Conservation (phyloP, 305 asterid species). For the Nicotiana rustica region DNA sequence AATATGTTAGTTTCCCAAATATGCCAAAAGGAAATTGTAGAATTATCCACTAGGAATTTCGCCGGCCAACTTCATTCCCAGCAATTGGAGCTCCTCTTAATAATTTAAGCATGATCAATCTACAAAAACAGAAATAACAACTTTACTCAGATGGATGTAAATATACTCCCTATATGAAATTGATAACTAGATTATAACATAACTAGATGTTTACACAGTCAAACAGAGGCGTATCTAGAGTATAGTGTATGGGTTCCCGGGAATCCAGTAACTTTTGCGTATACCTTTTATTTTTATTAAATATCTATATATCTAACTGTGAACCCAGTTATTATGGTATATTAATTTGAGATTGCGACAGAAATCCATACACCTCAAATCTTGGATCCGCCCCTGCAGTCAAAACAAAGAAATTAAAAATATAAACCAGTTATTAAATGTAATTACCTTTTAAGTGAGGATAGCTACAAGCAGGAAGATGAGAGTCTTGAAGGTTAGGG, state of each 20-base stretch:
- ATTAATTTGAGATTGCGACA: no score
- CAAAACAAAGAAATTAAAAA: no score
- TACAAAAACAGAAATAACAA: not conserved
- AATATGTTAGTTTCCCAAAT: not conserved
- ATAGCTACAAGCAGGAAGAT: constrained; percentile 34
- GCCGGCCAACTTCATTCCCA: not conserved
- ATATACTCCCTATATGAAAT: not conserved
- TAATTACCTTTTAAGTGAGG: constrained; percentile 16
- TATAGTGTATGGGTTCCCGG: no score
- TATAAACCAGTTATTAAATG: no score
- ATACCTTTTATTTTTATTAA: no score
- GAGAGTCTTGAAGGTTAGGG: constrained; percentile 69
- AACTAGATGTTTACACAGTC: not conserved
- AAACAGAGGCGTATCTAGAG: no score
- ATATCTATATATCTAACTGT: no score
- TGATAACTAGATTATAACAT: not conserved
- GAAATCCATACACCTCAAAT: no score
- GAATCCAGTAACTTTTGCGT: no score
- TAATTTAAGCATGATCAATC: constrained; percentile 8
- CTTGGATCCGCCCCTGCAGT: no score
- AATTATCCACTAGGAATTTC: constrained; percentile 4
- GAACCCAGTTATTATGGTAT: no score
- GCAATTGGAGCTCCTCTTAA: not conserved
- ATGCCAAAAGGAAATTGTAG: not conserved
- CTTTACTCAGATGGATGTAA: not conserved